Evolutionary conservation across 1,139 yeast species (phyloP), one percentile per base, ranked within the genome.

Genomic region (Debaryomyces coudertii): DNA sequence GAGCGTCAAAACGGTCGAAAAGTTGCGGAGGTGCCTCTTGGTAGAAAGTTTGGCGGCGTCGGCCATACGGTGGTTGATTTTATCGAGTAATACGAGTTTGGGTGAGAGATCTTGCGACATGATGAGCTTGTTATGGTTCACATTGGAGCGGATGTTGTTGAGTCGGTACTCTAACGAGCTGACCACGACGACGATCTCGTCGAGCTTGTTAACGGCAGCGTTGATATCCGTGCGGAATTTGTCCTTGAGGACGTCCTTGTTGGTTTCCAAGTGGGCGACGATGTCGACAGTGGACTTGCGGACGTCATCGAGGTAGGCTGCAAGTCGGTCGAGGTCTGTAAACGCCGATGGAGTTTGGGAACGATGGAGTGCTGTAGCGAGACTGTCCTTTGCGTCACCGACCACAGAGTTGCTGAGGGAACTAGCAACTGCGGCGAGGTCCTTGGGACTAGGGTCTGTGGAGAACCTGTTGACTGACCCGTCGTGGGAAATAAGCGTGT

Each of bases 11-110:
- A 57, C 48, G 2, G 62, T 54, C 31, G 61, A 59, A 36, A 68
- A 49, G 47, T 68, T 70, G 50, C 63, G 62, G 45, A 68, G 60
- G 20, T 73, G 54, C 27, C 62, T 54, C 31, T 61, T 59, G 35
- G 71, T 57, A 11, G 59, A 55, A 14, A 51, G 48, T 27, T 52
- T 53, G n/a, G 69, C 55, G 51, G 65, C 63, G 40, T 63, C 66
- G 14, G 54, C 54, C 43, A 71, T 66, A 40, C 59, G 55, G 14
- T 54, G 50, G 40, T 68, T 66, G 5, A 74, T 60, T 18, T 56
- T 51, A 44, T 73, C 78, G 51, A 75, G 59, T 4, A 66, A 45
- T 34, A 63, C 68, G 40, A 74, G 54, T 46, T 66, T 67, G 15
- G 57, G 60, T n/a, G 57, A 54, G 46, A 73, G 57, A n/a, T 64